Percentiles rank a stretch among this genome's conserved stretches.
phyloP scores from a whole-genome alignment of 345 rosid species.

The Reutealis trisperma region DNA sequence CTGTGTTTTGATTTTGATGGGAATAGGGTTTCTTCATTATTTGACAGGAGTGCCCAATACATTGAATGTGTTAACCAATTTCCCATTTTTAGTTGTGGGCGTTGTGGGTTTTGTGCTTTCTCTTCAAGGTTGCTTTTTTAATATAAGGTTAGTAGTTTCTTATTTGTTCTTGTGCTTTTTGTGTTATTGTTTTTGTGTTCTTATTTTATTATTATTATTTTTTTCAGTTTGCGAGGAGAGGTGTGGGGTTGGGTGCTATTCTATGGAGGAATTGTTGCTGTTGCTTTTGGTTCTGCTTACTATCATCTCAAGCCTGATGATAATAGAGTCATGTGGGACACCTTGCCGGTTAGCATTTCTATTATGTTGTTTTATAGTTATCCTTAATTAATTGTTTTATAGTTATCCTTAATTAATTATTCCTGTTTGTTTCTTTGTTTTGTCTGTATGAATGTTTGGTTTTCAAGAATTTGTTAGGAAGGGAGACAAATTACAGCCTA shows the following conservation, averaged over 20 bases:
- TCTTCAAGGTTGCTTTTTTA: conserved; percentile 64
- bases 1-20: not conserved
- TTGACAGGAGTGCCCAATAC: conserved; percentile 80
- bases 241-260: conserved; percentile 77
- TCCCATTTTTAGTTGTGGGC: conserved; percentile 79
- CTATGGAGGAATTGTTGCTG: conserved; percentile 61
- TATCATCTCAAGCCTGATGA: conserved; percentile 89
- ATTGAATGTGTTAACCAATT: conserved; percentile 80
- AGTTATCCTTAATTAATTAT: not conserved
- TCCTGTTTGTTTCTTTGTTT: not conserved
- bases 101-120: conserved; percentile 75
- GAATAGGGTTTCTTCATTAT: not conserved
- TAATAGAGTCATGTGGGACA: conserved; percentile 65
- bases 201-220: conserved; percentile 9
- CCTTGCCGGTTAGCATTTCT: conserved; percentile 70
- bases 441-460: not conserved
- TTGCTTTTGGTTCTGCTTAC: conserved; percentile 85
- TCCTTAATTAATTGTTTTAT: not conserved
- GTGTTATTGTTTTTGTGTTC: not conserved
- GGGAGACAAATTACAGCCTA: not conserved
- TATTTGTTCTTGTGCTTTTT: not conserved
- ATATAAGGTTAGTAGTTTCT: conserved; percentile 46
- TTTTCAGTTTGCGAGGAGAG: conserved; percentile 70
- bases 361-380: conserved; percentile 10
- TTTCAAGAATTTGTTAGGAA: not conserved